Base-by-base conservation (phyloP, 1,284 basidiomycete species). In the Uromyces viciae-fabae region DNA sequence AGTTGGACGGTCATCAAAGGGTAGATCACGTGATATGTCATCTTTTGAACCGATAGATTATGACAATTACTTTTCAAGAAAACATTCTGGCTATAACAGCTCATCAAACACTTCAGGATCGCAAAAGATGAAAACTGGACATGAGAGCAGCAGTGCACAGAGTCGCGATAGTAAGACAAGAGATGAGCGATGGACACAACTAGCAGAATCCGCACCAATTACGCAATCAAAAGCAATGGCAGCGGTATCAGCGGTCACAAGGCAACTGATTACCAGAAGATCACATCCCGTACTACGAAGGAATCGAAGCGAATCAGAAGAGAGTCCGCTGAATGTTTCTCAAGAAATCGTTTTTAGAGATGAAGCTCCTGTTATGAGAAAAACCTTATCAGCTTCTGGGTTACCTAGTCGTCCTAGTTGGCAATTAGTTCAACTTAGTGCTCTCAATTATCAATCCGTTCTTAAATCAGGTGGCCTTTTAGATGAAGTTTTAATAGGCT, bases 381-480 rank as follows among this genome's bases (percentile, higher is more conserved):
- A 71, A 43, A 43, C 68, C 2, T 46, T 46, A 33, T 71, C 68
- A 7, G 49, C 43, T 2, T 40, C 42, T 42, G 68, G 68, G 1
- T 28, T 52, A 43, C 68, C 68, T 3, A 71, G 43, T 28, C 42
- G 68, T 1, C 68, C 68, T 14, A 71, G 43, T 43, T 71, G 68
- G 68, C 68, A 71, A 52, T 43, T 71, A 38, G 49, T 71, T 43
- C 68, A 71, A 19, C 49, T 71, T 31, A 71, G 49, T 28, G 42
- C 49, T 49, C 33, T 71, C n/a, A 49, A 46, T 11, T 71, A 52
- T 25, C 68, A 71, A 43, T 71, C 68, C 22, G 40, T 71, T 2
- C 49, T 71, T 19, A 71, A 71, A 31, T 71, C 68, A 17, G 49
- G 49, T 33, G 46, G 15, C 17, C 68, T 71, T 2, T 43, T 71